phyloP scores from a whole-genome alignment of 768 basidiomycete genomes.

The Lactarius psammicola region DNA sequence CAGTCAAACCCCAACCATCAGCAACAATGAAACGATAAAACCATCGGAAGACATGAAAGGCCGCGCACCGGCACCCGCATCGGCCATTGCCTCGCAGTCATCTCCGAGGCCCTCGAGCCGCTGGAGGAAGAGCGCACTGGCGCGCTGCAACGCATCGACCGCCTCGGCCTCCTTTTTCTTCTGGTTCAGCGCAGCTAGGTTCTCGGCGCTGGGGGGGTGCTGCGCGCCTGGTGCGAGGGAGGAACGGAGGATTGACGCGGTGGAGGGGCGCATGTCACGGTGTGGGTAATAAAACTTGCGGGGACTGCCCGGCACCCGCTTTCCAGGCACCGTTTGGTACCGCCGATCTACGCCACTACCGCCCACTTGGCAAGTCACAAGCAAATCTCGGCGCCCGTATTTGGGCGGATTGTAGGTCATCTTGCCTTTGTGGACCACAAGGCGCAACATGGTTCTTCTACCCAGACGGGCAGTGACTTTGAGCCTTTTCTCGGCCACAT shows the following conservation, averaged over 20 bases:
- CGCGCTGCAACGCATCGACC: constrained; percentile 66
- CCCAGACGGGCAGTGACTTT: not conserved
- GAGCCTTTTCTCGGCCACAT: not conserved
- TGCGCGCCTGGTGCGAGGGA: constrained; percentile 47
- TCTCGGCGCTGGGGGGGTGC: constrained; percentile 46
- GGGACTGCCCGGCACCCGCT: not conserved
- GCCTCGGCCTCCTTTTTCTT: constrained; percentile 84
- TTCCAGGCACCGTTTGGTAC: not conserved
- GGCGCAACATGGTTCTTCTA: not conserved
- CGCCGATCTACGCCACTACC: not conserved
- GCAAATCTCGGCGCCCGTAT: not conserved
- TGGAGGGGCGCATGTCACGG: constrained; percentile 10
- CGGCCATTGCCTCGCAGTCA: constrained; percentile 75
- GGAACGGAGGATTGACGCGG: constrained; percentile 36
- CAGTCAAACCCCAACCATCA: not conserved
- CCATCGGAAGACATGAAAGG: not conserved
- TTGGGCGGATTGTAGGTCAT: not conserved
- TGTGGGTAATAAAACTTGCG: constrained; percentile 4
- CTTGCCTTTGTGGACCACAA: constrained; percentile 10
- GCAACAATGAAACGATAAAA: not conserved
- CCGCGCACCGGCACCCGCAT: constrained; percentile 62
- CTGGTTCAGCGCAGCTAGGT: constrained; percentile 57
- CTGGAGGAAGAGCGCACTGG: constrained; percentile 60
- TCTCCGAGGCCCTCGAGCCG: constrained; percentile 67
- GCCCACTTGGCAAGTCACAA: not conserved